Base-by-base conservation (phyloP, 1,139 yeast species). In the Taphrina flavorubra region DNA sequence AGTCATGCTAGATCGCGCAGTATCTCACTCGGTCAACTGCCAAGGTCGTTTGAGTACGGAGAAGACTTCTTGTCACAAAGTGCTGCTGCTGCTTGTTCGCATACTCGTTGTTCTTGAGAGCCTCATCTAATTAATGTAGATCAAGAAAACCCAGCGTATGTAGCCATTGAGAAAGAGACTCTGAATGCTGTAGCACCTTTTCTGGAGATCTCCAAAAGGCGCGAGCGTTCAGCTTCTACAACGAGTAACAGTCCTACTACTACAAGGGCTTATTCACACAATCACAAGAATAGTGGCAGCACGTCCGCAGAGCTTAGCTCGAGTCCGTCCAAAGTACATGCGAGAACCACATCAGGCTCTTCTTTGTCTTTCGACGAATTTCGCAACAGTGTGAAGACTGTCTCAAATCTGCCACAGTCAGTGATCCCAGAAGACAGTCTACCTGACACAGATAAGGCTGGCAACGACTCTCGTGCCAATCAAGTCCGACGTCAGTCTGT, bases 141-240 rank as follows among this genome's bases (percentile, higher is more conserved):
- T 49, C 55, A 63, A 47, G 61, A 25, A 1, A 63, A 63, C 16
- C 53, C 60, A 55, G 61, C 51, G 18, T 63, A 63, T 25, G 36
- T 36, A 11, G 55, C 61, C 37, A 63, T 63, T 36, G 67, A 63
- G 25, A 46, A 63, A 25, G 55, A 53, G n/a, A 55, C 67, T 11
- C 39, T 63, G 46, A 63, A 44, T 36, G 67, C 67, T 39, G 51
- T 57, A 7, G 67, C 67, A n/a, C 67, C 67, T 11, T 63, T 63
- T 18, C 46, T 55, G 11, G 67, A 63, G 34, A 16, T 63, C 13
- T 51, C 53, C 56, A 63, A 63, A 20, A 42, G 25, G 25, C 60
- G 67, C 7, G 58, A 39, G 25, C 16, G 57, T 34, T 36, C 34
- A 11, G 44, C 31, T n/a, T n/a, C 51, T n/a, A 25, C 57, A 13